These are phyloP conservation scores for Ceratocystis colombiana DNA, from an alignment of 2,329 filamentous ascomycete species.

Conservation along the genomic window DNA sequence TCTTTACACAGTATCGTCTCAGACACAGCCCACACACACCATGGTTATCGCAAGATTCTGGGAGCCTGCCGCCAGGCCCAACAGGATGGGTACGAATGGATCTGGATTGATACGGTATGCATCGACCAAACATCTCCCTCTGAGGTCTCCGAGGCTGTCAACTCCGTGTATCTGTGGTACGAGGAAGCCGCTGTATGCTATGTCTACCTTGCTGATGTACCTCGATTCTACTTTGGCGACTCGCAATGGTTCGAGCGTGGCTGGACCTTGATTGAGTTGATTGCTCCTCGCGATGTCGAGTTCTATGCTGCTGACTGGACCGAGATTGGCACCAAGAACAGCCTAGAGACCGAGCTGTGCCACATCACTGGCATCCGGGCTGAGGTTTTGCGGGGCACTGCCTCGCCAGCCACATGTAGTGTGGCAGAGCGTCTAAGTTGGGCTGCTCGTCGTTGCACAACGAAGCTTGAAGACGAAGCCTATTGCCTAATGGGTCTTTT, in stretches of 20 bases:
- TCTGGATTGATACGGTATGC: constrained; percentile 31
- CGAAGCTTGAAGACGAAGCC: constrained; percentile 30
- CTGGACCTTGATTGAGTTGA: constrained; percentile 32
- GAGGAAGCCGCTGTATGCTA: constrained; percentile 29
- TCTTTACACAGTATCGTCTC: constrained; percentile 28
- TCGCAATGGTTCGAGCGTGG: constrained; percentile 29
- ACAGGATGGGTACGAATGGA: constrained; percentile 28
- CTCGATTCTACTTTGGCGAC: constrained; percentile 26
- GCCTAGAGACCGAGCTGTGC: constrained; percentile 26
- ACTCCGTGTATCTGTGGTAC: constrained; percentile 31
- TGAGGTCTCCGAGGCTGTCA: constrained; percentile 30
- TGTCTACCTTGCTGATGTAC: constrained; percentile 29
- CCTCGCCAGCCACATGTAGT: constrained; percentile 20
- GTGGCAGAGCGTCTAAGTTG: constrained; percentile 29
- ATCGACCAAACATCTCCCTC: constrained; percentile 30
- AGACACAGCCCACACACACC: constrained; percentile 16
- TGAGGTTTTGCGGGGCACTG: constrained; percentile 25
- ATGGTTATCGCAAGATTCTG: constrained; percentile 27
- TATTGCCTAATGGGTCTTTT: constrained; percentile 32
- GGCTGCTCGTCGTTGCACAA: constrained; percentile 29
- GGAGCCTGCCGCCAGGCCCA: constrained; percentile 27
- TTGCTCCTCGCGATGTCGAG: constrained; percentile 29
- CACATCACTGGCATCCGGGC: constrained; percentile 28
- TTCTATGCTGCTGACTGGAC: constrained; percentile 31
- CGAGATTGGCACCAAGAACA: constrained; percentile 29